Conservation (phyloP, 2,329 filamentous ascomycete genomes). For the Mycocentrospora acerina region DNA sequence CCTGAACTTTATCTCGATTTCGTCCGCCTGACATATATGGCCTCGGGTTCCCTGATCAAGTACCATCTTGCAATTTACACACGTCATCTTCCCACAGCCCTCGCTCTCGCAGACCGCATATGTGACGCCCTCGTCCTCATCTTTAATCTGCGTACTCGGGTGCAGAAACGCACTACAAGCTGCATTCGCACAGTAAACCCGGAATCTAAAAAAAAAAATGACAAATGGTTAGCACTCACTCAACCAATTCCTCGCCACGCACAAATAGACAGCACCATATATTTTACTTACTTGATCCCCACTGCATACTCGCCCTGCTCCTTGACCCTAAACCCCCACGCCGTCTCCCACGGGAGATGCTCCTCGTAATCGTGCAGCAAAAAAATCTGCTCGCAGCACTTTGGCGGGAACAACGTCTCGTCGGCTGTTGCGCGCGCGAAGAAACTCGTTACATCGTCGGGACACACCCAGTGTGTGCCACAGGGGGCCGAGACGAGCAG, state of each 20-base stretch:
- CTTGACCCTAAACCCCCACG: constrained; percentile 24
- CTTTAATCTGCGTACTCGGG: constrained; percentile 18
- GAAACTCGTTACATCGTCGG: constrained; percentile 20
- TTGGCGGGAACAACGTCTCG: constrained; percentile 32
- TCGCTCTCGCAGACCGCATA: constrained; percentile 26
- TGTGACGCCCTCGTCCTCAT: constrained; percentile 10
- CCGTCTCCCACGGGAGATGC: constrained; percentile 19
- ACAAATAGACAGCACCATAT: neutral
- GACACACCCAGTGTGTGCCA: constrained; percentile 25
- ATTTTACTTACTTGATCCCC: constrained; percentile 24
- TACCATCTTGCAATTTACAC: constrained; percentile 24
- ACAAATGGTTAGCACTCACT: too few relatives aligned
- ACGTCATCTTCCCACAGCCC: constrained; percentile 23
- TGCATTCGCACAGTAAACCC: constrained; percentile 27
- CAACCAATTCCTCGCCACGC: too few relatives aligned
- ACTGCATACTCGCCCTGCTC: constrained; percentile 32
- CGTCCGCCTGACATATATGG: constrained; percentile 24
- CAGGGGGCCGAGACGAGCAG: constrained; percentile 24
- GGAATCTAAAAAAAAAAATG: too few relatives aligned
- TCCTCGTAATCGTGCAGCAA: constrained; percentile 23
- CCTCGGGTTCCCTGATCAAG: constrained; percentile 6
- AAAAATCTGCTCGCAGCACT: constrained; percentile 29
- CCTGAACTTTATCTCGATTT: constrained; percentile 28
- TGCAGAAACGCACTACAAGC: constrained; percentile 26
- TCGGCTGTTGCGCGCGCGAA: constrained; percentile 28